These are phyloP conservation scores for Phaeosphaeria sp. DNA, from an alignment of 2,329 filamentous ascomycete species.

Conservation along the genomic window DNA sequence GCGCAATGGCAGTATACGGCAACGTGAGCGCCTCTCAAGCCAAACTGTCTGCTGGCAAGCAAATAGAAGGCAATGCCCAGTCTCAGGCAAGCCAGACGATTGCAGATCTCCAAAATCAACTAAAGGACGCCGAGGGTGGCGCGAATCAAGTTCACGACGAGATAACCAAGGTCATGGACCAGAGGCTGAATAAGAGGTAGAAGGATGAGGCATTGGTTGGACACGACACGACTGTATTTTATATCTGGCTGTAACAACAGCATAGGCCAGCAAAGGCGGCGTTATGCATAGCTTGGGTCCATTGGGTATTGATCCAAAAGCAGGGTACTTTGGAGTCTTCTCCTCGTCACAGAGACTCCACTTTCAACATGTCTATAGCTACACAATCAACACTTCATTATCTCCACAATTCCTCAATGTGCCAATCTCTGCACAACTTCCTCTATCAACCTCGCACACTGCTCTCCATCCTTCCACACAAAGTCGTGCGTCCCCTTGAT, in stretches of 20 bases:
- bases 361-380: slow-evolving; percentile 20
- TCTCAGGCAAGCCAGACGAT: slow-evolving; percentile 38
- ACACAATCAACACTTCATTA: slow-evolving; percentile 1
- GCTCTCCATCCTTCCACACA: slow-evolving; percentile 66
- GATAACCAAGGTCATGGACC: slow-evolving; percentile 45
- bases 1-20: slow-evolving; percentile 91
- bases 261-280: slow-evolving; percentile 21
- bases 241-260: slow-evolving; percentile 41
- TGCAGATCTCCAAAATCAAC: slow-evolving; percentile 37
- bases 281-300: slow-evolving; percentile 19
- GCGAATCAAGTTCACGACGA: slow-evolving; percentile 35
- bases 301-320: slow-evolving; percentile 26
- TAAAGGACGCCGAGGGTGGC: slow-evolving; percentile 30
- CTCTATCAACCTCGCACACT: slow-evolving; percentile 57
- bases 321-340: slow-evolving; percentile 15
- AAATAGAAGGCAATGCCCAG: slow-evolving; percentile 20
- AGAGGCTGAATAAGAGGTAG: slow-evolving; percentile 41
- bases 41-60: slow-evolving; percentile 66
- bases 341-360: slow-evolving; percentile 10
- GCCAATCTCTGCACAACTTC: slow-evolving; percentile 31
- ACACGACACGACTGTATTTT: slow-evolving; percentile 35
- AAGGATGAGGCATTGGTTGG: slow-evolving; percentile 1
- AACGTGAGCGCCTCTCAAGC: slow-evolving; percentile 86
- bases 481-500: slow-evolving; percentile 67
- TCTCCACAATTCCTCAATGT: not conserved